Percentiles rank a stretch among this genome's conserved stretches.
Evolutionary conservation across 2,329 filamentous ascomycete species (phyloP).

Genomic region (Penicillium janthinellum): DNA sequence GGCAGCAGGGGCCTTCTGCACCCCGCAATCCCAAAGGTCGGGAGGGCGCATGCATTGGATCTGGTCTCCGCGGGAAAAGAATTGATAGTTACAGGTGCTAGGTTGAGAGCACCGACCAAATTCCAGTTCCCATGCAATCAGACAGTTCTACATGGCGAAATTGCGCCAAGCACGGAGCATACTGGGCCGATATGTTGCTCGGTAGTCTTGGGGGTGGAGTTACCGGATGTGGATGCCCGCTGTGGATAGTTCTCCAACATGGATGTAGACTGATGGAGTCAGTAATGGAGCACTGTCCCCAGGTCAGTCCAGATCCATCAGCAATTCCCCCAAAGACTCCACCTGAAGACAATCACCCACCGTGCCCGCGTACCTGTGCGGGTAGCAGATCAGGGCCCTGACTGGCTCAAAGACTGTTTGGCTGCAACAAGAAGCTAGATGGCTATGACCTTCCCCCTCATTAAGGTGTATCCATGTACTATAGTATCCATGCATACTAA

Average conservation of each 20-base stretch:
- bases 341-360: not conserved
- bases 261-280: not conserved
- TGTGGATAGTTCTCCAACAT: not conserved
- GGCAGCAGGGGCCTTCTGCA: slow-evolving; percentile 17
- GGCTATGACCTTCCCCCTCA: not conserved
- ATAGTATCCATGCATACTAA: not conserved
- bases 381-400: slow-evolving; percentile 16
- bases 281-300: not conserved
- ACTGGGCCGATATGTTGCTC: slow-evolving; percentile 6
- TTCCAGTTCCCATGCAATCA: not conserved
- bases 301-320: not conserved
- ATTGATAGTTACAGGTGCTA: not conserved
- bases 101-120: not conserved
- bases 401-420: slow-evolving; percentile 3
- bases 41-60: slow-evolving; percentile 6
- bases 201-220: slow-evolving; percentile 8
- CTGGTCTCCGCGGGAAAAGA: slow-evolving; percentile 3
- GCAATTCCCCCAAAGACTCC: not conserved
- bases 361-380: slow-evolving; percentile 11
- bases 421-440: not conserved
- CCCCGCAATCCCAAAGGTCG: slow-evolving; percentile 22
- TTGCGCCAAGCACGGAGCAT: not conserved
- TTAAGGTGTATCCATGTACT: not conserved
- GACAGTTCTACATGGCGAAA: not conserved
- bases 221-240: not conserved